A percentile compares a stretch with the other conserved stretches of the same genome.
Conservation (phyloP, 805 yeast species). For the Lachancea thermotolerans region DNA sequence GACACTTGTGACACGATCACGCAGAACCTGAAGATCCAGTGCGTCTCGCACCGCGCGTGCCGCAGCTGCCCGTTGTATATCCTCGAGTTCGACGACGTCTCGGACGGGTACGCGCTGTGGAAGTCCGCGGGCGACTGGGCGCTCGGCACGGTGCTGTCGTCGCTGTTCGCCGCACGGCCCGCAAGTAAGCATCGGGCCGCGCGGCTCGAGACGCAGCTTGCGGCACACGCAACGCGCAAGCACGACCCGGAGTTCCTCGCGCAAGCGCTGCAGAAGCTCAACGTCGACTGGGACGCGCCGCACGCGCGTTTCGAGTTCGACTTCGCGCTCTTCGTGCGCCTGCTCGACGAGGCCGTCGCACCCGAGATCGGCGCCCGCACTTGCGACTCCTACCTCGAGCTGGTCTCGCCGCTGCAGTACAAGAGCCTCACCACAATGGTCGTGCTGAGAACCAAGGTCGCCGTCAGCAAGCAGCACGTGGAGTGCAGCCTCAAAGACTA, state of each 20-base stretch:
- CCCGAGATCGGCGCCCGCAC: background rate
- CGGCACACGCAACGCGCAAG: background rate
- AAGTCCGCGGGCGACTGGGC: conserved; percentile 25
- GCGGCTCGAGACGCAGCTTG: background rate
- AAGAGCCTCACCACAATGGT: conserved; percentile 23
- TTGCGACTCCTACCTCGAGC: conserved; percentile 1
- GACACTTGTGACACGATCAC: conserved; percentile 24
- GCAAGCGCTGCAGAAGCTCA: conserved; percentile 13
- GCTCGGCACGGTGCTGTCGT: conserved; percentile 16
- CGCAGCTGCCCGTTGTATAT: conserved; percentile 21
- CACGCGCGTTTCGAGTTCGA: conserved; percentile 11
- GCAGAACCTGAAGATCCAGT: conserved; percentile 23
- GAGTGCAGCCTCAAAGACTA: conserved; percentile 10
- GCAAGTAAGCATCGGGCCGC: background rate
- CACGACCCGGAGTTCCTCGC: conserved; percentile 1
- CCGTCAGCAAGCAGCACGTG: conserved; percentile 14
- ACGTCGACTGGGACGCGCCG: conserved; percentile 16
- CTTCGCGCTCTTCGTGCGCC: conserved; percentile 16
- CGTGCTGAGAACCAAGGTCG: conserved; percentile 18
- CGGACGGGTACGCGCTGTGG: conserved; percentile 22
- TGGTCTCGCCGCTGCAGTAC: conserved; percentile 7
- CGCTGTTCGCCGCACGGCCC: conserved; percentile 9
- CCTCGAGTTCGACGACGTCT: conserved; percentile 22
- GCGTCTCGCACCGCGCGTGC: conserved; percentile 12
- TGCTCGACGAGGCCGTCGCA: conserved; percentile 9